Conservation (phyloP, 2,329 filamentous ascomycete species). For the Aspergillus sojae region DNA sequence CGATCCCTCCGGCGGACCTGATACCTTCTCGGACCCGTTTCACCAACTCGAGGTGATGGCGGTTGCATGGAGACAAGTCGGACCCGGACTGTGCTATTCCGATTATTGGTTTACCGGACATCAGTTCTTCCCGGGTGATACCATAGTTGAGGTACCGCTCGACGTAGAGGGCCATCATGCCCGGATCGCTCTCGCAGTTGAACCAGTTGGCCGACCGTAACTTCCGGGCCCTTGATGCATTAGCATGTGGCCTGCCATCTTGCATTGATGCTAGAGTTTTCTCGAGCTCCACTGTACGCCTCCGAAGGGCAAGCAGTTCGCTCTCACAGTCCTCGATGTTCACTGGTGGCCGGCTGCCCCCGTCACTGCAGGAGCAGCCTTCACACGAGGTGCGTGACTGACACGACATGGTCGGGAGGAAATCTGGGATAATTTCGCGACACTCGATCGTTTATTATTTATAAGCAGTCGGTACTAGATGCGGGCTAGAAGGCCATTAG, state of each 20-base stretch:
- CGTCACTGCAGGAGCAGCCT: constrained; percentile 36
- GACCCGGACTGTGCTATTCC: constrained; percentile 57
- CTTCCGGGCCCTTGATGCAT: constrained; percentile 24
- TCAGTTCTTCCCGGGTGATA: constrained; percentile 52
- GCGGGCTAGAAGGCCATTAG: neutral
- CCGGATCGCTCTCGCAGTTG: constrained; percentile 45
- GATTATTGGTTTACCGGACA: constrained; percentile 54
- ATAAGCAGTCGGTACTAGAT: neutral
- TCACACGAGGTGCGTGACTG: constrained; percentile 32
- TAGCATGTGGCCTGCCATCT: constrained; percentile 14
- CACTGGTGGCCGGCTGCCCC: constrained; percentile 22
- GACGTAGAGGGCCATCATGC: constrained; percentile 52
- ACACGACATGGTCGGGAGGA: constrained; percentile 19
- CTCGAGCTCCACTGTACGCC: constrained; percentile 42
- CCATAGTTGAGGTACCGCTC: constrained; percentile 57
- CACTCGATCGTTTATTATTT: neutral
- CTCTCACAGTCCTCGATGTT: constrained; percentile 46
- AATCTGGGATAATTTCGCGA: neutral
- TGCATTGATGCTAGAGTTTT: constrained; percentile 34
- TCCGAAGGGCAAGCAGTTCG: constrained; percentile 42
- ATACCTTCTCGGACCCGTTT: constrained; percentile 57
- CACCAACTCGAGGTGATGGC: constrained; percentile 52
- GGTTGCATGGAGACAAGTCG: constrained; percentile 55
- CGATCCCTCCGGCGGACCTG: constrained; percentile 51
- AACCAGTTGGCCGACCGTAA: constrained; percentile 51